These are phyloP conservation scores for Paramecium biaurelia DNA, from an alignment of 73 alveolate species.

Conservation along the genomic window DNA sequence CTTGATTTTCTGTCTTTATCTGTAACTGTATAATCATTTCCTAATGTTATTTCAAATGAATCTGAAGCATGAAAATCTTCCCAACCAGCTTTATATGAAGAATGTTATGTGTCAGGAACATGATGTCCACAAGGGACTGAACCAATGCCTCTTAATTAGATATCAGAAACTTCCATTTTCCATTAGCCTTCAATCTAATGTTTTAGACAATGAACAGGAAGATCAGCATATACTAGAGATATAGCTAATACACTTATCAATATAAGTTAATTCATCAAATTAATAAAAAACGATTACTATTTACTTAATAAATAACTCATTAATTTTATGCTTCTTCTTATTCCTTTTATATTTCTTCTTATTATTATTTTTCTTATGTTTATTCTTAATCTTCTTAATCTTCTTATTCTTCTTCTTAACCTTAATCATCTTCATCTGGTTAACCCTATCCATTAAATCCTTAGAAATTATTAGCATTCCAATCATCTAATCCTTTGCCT, in stretches of 20 bases:
- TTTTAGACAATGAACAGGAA: slow-evolving; percentile 42
- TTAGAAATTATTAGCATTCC: slow-evolving; percentile 58
- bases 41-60: not conserved
- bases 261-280: not conserved
- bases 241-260: not conserved
- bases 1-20: not conserved
- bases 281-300: not conserved
- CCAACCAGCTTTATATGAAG: slow-evolving; percentile 45
- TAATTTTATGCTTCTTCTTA: slow-evolving; percentile 30
- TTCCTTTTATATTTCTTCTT: slow-evolving; percentile 48
- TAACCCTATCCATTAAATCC: slow-evolving; percentile 70
- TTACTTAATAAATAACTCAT: not conserved
- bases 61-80: not conserved
- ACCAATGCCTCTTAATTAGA: not conserved
- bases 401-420: slow-evolving; percentile 67
- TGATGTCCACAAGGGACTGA: slow-evolving; percentile 36
- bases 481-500: slow-evolving; percentile 76
- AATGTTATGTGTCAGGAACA: not conserved
- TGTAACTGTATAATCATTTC: slow-evolving; percentile 20
- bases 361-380: slow-evolving; percentile 46
- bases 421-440: slow-evolving; percentile 39
- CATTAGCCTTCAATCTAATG: slow-evolving; percentile 18
- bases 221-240: not conserved
- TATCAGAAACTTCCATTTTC: slow-evolving; percentile 7
- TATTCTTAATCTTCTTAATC: slow-evolving; percentile 64